Percentiles rank a stretch among this genome's conserved stretches.
These are phyloP conservation scores for Persicaria tinctoria DNA, from an alignment of 148 eudicot genomes.

Conservation along the genomic window DNA sequence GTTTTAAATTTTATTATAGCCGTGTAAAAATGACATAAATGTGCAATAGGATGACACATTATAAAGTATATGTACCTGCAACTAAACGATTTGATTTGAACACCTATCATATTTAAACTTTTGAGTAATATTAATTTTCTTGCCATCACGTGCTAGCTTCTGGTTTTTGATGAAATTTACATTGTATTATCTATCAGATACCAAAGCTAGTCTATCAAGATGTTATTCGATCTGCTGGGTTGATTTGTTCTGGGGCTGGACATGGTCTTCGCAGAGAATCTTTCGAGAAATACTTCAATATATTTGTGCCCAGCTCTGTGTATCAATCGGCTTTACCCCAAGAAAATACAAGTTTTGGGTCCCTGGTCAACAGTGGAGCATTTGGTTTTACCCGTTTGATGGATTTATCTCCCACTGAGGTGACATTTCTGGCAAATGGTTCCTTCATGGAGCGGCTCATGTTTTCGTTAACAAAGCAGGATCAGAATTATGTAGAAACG, in stretches of 20 bases:
- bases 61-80: not conserved
- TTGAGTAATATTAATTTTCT: not conserved
- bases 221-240: slow-evolving; percentile 29
- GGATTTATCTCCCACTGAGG: slow-evolving; percentile 76
- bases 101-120: not conserved
- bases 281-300: slow-evolving; percentile 64
- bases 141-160: not conserved
- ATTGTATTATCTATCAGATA: slow-evolving; percentile 36
- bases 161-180: not conserved
- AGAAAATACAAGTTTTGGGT: slow-evolving; percentile 22
- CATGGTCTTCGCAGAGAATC: slow-evolving; percentile 43
- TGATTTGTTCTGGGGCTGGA: slow-evolving; percentile 33
- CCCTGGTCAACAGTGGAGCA: slow-evolving; percentile 39
- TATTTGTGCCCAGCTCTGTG: slow-evolving; percentile 58
- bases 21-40: not conserved
- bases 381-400: slow-evolving; percentile 78
- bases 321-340: slow-evolving; percentile 41
- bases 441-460: slow-evolving; percentile 76
- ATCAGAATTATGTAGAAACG: slow-evolving; percentile 40
- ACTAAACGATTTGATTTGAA: slow-evolving; percentile 4
- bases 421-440: slow-evolving; percentile 59
- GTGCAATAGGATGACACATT: not conserved
- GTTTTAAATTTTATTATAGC: not conserved
- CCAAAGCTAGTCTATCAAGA: slow-evolving; percentile 83
- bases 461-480: slow-evolving; percentile 55